Conservation (phyloP, 257 asterid species). For the Osmanthus fragrans region DNA sequence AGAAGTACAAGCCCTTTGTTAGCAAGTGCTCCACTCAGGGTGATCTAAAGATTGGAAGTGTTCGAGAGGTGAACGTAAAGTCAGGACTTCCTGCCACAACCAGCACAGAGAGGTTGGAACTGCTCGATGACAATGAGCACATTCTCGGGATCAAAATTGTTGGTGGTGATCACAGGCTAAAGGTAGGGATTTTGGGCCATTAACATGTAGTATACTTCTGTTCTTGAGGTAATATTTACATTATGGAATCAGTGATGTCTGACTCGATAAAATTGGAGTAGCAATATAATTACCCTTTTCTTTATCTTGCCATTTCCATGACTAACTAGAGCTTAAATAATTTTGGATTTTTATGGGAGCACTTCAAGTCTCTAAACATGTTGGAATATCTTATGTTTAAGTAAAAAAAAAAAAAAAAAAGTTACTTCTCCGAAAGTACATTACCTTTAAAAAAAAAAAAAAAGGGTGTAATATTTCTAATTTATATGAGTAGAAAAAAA, state of each 20-base stretch:
- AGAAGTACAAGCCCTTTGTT: conserved; percentile 87
- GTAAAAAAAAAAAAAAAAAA: no score
- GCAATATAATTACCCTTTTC: no score
- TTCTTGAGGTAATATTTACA: no score
- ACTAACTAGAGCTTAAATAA: no score
- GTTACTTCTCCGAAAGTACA: no score
- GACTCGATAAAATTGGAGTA: no score
- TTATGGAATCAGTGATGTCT: not conserved
- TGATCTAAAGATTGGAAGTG: conserved; percentile 78
- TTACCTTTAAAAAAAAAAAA: no score
- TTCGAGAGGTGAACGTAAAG: conserved; percentile 85
- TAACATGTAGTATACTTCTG: not conserved
- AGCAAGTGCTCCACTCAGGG: conserved; percentile 71
- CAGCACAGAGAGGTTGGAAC: conserved; percentile 85
- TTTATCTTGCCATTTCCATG: not conserved
- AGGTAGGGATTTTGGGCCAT: conserved; percentile 36
- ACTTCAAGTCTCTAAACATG: no score
- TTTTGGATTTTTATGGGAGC: no score
- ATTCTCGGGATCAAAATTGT: conserved; percentile 78
- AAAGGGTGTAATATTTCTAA: no score
- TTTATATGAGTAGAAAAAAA: no score
- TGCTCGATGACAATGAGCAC: conserved; percentile 80
- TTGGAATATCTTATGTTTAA: no score
- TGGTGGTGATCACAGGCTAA: conserved; percentile 92
- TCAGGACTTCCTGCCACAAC: conserved; percentile 97